Percentiles rank a stretch among this genome's conserved stretches.
phyloP scores from a whole-genome alignment of 257 asterid species.

The Dorcoceras hygrometricum region DNA sequence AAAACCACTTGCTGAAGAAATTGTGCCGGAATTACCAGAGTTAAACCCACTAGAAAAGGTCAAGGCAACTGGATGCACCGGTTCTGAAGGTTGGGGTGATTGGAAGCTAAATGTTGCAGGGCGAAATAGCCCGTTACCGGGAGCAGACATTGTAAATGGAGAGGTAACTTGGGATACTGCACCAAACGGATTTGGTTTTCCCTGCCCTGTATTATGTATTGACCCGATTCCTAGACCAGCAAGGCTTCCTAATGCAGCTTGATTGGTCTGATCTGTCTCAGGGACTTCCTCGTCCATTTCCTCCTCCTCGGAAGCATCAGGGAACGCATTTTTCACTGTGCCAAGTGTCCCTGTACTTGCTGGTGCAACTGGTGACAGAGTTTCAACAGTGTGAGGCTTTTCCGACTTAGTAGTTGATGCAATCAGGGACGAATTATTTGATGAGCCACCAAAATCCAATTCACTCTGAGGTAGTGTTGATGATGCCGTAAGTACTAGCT shows the following conservation, averaged over 20 bases:
- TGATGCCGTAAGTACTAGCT: slow-evolving; percentile 29
- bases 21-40: slow-evolving; percentile 47
- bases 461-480: slow-evolving; percentile 35
- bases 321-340: slow-evolving; percentile 32
- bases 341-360: slow-evolving; percentile 38
- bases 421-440: slow-evolving; percentile 30
- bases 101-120: slow-evolving; percentile 87
- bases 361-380: slow-evolving; percentile 28
- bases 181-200: slow-evolving; percentile 75
- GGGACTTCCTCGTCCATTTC: slow-evolving; percentile 99
- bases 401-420: slow-evolving; percentile 33
- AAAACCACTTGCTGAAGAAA: slow-evolving; percentile 54
- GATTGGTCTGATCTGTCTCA: slow-evolving; percentile 53
- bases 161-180: slow-evolving; percentile 35
- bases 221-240: slow-evolving; percentile 73
- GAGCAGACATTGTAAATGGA: slow-evolving; percentile 37
- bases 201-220: slow-evolving; percentile 35
- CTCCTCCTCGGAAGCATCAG: slow-evolving; percentile 64
- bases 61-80: slow-evolving; percentile 38
- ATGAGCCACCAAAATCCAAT: slow-evolving; percentile 31
- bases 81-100: slow-evolving; percentile 49
- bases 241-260: slow-evolving; percentile 51
- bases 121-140: slow-evolving; percentile 72
- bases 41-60: slow-evolving; percentile 54
- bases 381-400: slow-evolving; percentile 31